Conservation (phyloP, 176 grass and related monocot genomes). For the Oryza longistaminata region DNA sequence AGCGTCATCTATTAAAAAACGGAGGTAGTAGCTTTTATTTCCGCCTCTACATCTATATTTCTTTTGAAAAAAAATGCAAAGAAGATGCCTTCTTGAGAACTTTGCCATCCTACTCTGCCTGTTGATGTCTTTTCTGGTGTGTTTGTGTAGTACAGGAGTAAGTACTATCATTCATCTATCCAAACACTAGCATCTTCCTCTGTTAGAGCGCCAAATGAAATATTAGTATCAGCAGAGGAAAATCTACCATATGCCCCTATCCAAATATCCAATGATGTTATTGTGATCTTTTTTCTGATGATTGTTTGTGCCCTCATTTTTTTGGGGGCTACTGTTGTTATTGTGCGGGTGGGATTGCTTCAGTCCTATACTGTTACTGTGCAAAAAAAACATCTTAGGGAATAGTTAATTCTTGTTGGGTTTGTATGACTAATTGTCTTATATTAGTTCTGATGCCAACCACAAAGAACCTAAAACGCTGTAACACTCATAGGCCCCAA, state of each 20-base stretch:
- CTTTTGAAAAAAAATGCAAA: not conserved
- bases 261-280: not conserved
- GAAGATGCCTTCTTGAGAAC: not conserved
- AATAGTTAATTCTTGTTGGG: not conserved
- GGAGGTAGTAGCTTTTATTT: not conserved
- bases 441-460: not conserved
- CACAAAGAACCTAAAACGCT: not conserved
- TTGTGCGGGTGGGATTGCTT: not conserved
- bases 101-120: not conserved
- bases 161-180: not conserved
- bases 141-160: not conserved
- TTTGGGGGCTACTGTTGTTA: not conserved
- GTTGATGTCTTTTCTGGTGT: not conserved
- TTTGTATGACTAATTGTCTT: not conserved
- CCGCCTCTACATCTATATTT: not conserved
- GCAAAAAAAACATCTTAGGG: not conserved
- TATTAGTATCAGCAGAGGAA: conserved; percentile 11
- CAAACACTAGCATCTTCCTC: not conserved
- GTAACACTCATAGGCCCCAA: not conserved
- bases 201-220: not conserved
- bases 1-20: too few species aligned
- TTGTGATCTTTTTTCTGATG: not conserved
- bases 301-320: not conserved
- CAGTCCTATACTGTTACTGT: not conserved
- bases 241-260: not conserved